Conservation (phyloP, 1,284 basidiomycete species). For the Ceratobasidium theobromae region DNA sequence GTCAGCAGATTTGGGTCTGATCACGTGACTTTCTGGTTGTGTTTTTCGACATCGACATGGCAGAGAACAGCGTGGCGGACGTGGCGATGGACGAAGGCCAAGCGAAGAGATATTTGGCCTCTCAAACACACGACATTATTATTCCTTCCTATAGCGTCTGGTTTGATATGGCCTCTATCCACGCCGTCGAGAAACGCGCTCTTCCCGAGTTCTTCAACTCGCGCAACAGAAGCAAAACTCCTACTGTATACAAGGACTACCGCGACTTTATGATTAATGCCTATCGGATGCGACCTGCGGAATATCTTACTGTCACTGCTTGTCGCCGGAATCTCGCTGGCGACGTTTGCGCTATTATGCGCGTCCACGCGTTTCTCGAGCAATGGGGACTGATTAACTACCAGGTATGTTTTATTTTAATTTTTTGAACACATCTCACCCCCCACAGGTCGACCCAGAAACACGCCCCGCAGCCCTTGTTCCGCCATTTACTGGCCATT, state of each 20-base stretch:
- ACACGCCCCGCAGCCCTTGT: constrained; percentile 91
- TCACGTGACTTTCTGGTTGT: not conserved
- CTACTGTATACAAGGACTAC: constrained; percentile 98
- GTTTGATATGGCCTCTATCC: constrained; percentile 95
- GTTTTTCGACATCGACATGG: constrained; percentile 9
- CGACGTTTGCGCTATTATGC: constrained; percentile 98
- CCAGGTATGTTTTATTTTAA: constrained; percentile 63
- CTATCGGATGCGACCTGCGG: constrained; percentile 89
- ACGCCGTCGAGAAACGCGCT: constrained; percentile 88
- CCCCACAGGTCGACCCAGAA: constrained; percentile 88
- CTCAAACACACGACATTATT: constrained; percentile 95
- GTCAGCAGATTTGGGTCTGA: not conserved
- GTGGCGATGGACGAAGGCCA: constrained; percentile 45
- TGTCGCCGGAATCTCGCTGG: constrained; percentile 95
- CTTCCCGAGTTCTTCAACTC: constrained; percentile 99
- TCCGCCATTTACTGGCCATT: constrained; percentile 98
- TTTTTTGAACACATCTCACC: not conserved
- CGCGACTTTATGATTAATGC: constrained; percentile 99
- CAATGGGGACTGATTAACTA: constrained; percentile 99
- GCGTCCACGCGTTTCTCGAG: constrained; percentile 97
- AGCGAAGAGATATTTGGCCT: constrained; percentile 90
- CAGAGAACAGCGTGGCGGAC: constrained; percentile 24
- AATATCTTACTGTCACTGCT: constrained; percentile 97
- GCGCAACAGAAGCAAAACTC: constrained; percentile 92
- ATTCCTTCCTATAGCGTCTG: constrained; percentile 97